Evolutionary conservation across 495 filamentous ascomycete genomes (phyloP), one percentile per base, ranked within the genome.

Genomic region (Tuber indicum): DNA sequence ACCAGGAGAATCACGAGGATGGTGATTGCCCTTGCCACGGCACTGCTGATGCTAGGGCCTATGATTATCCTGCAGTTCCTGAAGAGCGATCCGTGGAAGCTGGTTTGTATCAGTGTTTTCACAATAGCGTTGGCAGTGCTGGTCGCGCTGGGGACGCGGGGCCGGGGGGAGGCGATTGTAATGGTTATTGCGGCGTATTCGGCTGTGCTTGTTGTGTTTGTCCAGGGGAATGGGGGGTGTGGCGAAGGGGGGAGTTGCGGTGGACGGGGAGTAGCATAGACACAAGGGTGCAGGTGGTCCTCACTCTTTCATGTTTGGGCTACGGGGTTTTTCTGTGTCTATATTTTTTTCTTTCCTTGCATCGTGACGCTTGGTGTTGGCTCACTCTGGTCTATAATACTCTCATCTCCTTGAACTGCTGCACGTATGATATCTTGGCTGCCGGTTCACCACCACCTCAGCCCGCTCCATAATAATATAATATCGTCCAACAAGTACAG

Each of bases 121-220:
- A 82, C 81, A 7, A 45, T 82, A n/a, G 43, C 75, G 39, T 58
- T 82, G 73, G 77, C 77, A 21, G 9, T 76, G 32, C 10, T 75
- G 42, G 81, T 82, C 0, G 81, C 81, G 12, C 36, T 82, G 62
- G 81, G 77, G 8, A 82, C 81, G 32, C 75, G 81, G 8, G 81
- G 81, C 1, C 46, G 80, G 2, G 81, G 81, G 1, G 81, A 82
- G 49, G 81, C 74, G 21, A 82, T 82, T 21, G 81, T 82, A 14
- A 80, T 82, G 81, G 81, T 82, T 21, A 77, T 82, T 47, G 81
- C 81, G 1, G 81, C 80, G 9, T 82, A 82, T 80, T 75, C 81
- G 12, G 81, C 81, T 7, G 81, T 82, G 5, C 62, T 82, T 77
- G 81, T 82, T 39, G 81, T 82, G 44, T 82, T 82, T 80, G 81